A percentile compares a stretch with the other conserved stretches of the same genome.
These are phyloP conservation scores for Prunus campanulata DNA, from an alignment of 306 rosid genomes.

Conservation along the genomic window DNA sequence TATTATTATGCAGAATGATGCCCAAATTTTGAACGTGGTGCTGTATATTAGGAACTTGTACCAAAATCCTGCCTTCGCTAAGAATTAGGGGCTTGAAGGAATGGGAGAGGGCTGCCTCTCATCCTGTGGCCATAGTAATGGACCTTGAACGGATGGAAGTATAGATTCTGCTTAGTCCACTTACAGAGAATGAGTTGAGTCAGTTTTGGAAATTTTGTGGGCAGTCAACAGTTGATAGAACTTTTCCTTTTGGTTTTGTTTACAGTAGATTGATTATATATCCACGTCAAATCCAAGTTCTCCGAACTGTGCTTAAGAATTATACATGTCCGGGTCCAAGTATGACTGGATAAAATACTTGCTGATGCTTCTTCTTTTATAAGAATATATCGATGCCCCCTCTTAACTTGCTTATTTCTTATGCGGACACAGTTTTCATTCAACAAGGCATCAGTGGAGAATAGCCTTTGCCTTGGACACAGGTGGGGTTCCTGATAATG, in stretches of 20 bases:
- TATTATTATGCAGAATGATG: neutral
- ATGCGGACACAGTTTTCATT: conserved; percentile 49
- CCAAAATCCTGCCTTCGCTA: neutral
- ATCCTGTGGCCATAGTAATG: neutral
- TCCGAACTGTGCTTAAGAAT: neutral
- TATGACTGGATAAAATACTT: neutral
- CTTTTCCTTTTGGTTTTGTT: neutral
- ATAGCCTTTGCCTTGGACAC: conserved; percentile 82
- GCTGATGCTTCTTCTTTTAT: neutral
- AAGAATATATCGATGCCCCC: conserved; percentile 3
- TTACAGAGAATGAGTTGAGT: conserved; percentile 3
- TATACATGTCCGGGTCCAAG: conserved; percentile 1
- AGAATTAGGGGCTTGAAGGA: neutral
- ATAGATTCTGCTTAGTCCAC: neutral
- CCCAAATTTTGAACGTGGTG: neutral
- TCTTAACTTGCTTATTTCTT: conserved; percentile 26
- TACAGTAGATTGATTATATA: neutral
- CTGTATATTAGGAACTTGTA: neutral
- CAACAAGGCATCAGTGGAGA: conserved; percentile 52
- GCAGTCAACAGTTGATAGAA: neutral
- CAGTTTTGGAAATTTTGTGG: neutral
- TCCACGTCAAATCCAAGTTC: neutral
- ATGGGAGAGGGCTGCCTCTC: neutral
- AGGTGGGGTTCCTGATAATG: conserved; percentile 63
- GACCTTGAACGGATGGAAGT: neutral